A percentile compares a stretch with the other conserved stretches of the same genome.
phyloP scores from a whole-genome alignment of 2,329 filamentous ascomycete genomes.

The Neofusicoccum cordaticola region DNA sequence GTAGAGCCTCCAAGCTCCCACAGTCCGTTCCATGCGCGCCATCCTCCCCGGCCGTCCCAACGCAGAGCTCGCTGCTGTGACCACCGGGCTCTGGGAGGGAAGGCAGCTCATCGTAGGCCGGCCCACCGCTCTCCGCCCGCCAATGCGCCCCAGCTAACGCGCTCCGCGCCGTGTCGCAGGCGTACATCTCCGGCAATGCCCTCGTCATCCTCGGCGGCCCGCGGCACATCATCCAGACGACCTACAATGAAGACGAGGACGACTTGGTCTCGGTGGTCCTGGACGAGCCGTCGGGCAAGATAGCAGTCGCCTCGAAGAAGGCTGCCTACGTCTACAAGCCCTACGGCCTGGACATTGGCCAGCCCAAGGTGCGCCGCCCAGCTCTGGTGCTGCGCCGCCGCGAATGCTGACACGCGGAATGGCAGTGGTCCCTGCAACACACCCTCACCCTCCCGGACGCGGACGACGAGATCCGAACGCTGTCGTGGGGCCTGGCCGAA shows the following conservation, averaged over 20 bases:
- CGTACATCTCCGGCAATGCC: constrained; percentile 86
- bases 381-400: constrained; percentile 4
- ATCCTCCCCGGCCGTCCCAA: constrained; percentile 77
- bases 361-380: constrained; percentile 63
- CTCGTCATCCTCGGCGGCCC: constrained; percentile 68
- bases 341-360: constrained; percentile 66
- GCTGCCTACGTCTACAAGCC: constrained; percentile 77
- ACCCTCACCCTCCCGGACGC: constrained; percentile 50
- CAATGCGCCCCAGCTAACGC: constrained; percentile 5
- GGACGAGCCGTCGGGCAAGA: constrained; percentile 79
- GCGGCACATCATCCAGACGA: constrained; percentile 79
- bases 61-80: constrained; percentile 73
- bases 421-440: constrained; percentile 61
- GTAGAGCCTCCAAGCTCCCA: constrained; percentile 9
- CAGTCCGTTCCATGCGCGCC: constrained; percentile 59
- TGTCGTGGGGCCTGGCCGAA: constrained; percentile 85
- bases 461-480: constrained; percentile 51
- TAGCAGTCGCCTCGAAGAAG: constrained; percentile 68
- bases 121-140: constrained; percentile 1
- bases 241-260: constrained; percentile 74
- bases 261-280: constrained; percentile 75
- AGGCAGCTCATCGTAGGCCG: constrained; percentile 67
- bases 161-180: constrained; percentile 48
- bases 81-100: constrained; percentile 69
- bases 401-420: background rate